Base-by-base conservation (phyloP, 2,329 filamentous ascomycete species). In the Didymella sp. region DNA sequence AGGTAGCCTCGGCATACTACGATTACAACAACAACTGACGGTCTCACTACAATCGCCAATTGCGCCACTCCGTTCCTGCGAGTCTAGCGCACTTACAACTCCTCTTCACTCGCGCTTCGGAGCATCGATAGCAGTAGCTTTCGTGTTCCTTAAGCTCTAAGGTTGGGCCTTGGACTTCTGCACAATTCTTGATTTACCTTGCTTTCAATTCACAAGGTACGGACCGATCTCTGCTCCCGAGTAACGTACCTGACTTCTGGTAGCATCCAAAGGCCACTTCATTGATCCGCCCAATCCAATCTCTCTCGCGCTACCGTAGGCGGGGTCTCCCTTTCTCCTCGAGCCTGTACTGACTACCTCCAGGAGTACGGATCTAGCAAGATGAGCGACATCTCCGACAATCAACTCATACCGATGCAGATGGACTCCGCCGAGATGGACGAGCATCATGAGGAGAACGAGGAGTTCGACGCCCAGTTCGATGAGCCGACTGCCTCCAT, bases 401-500 rank as follows among this genome's bases (percentile, higher is more conserved):
- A 46, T 19, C 58, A 64, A 28, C 17, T 25, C n/a, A 17, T 25
- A 24, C 19, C 17, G 8, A 50, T 52, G 19, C 40, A 44, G n/a
- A 24, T n/a, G 2, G 46, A 48, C 5, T n/a, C 17, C n/a, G 9
- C 19, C 35, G 28, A 31, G 3, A 22, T 43, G 21, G 43, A 51
- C 9, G 41, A 37, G 19, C 25, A 42, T 7, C 33, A 31, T 15
- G 33, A 47, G n/a, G 28, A 51, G 1, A 4, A 35, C 2, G 42
- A 48, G 21, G 41, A 43, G 15, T 15, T 35, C 1, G 46, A 31
- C 6, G 17, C 25, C 15, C 27, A 17, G 1, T 35, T 17, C 12
- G 28, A 47, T 7, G 27, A 22, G 9, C 6, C 25, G 21, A 42
- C 11, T 41, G 17, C 21, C 47, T 56, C 22, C 21, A 46, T 22